Evolutionary conservation across 2,329 filamentous ascomycete genomes (phyloP).

Genomic region (Penicillium crustosum): DNA sequence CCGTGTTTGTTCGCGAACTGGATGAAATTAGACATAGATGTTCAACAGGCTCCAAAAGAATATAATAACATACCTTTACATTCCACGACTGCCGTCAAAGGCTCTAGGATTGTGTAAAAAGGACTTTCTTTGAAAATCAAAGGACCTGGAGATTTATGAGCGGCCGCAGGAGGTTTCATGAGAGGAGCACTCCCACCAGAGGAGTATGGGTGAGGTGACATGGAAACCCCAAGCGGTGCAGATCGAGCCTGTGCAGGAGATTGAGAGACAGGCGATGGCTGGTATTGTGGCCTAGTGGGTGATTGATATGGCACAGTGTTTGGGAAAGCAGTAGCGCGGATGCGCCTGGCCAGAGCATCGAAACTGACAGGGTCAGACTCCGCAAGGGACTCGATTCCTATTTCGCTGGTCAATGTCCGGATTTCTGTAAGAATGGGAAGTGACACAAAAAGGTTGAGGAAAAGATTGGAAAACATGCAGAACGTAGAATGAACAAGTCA

Average conservation of each 20-base stretch:
- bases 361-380: conserved; percentile 21
- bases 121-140: conserved; percentile 73
- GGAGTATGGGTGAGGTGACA: conserved; percentile 32
- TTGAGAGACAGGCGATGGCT: conserved; percentile 25
- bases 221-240: conserved; percentile 29
- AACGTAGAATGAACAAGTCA: not conserved
- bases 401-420: conserved; percentile 17
- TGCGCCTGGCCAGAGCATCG: conserved; percentile 35
- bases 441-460: not conserved
- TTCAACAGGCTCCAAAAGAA: not conserved
- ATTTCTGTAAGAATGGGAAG: not conserved
- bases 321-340: conserved; percentile 34
- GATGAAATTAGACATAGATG: conserved; percentile 20
- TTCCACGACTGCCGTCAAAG: conserved; percentile 63
- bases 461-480: not conserved
- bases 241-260: conserved; percentile 30
- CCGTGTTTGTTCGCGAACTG: conserved; percentile 60
- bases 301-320: conserved; percentile 28
- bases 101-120: conserved; percentile 72
- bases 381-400: conserved; percentile 6
- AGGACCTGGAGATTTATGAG: conserved; percentile 41
- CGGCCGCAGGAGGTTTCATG: conserved; percentile 3
- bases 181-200: conserved; percentile 26
- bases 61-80: conserved; percentile 65
- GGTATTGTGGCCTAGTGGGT: conserved; percentile 27